These are phyloP conservation scores for Oehlia diaphana DNA, from an alignment of 192 early-diverging fungal genomes.

Conservation along the genomic window DNA sequence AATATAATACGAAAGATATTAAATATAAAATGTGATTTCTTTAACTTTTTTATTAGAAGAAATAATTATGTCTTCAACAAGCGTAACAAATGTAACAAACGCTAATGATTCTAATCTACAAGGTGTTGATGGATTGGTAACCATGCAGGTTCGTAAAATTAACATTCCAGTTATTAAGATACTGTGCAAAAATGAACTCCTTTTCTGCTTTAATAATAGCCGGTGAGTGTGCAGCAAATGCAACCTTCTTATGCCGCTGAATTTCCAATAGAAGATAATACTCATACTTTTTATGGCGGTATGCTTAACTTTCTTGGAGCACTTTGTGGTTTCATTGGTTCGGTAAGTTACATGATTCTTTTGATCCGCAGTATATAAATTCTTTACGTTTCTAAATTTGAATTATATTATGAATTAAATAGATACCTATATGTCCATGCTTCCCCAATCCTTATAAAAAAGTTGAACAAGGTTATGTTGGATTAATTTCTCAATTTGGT, in stretches of 20 bases:
- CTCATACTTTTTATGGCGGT: slow-evolving; percentile 46
- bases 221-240: not conserved
- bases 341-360: slow-evolving; percentile 25
- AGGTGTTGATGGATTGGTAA: not conserved
- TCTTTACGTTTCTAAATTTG: no score
- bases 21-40: not conserved
- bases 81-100: not conserved
- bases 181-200: not conserved
- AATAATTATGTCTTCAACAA: not conserved
- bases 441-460: slow-evolving; percentile 67
- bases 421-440: slow-evolving; percentile 47
- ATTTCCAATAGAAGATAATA: slow-evolving; percentile 37
- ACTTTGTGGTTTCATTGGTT: slow-evolving; percentile 45
- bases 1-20: no score
- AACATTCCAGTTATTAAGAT: no score
- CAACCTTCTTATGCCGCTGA: slow-evolving; percentile 15
- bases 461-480: slow-evolving; percentile 72
- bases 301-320: slow-evolving; percentile 49
- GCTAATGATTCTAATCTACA: not conserved
- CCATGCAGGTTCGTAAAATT: not conserved
- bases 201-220: not conserved
- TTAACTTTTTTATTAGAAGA: not conserved
- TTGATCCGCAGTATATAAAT: not conserved
- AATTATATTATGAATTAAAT: not conserved
- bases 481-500: slow-evolving; percentile 68